A percentile compares a stretch with the other conserved stretches of the same genome.
Evolutionary conservation across 139 green algal species (phyloP).

Genomic region (Zygnema circumcarinatum): DNA sequence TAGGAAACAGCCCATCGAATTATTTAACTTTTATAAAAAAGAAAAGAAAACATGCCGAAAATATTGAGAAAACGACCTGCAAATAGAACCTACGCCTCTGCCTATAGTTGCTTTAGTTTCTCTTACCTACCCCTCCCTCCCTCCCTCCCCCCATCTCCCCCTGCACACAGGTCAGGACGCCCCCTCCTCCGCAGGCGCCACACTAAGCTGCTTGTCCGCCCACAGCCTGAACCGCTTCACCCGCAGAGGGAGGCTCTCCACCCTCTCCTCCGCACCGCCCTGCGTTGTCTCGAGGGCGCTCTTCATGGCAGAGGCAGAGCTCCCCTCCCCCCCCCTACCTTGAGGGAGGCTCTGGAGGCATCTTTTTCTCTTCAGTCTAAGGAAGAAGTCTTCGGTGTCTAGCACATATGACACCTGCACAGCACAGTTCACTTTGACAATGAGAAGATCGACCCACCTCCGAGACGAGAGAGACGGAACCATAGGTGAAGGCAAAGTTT

Average conservation of each 20-base stretch:
- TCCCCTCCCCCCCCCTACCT: background rate
- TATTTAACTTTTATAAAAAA: too few relatives aligned
- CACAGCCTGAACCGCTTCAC: conserved; percentile 13
- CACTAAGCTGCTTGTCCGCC: conserved; percentile 6
- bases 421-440: conserved; percentile 67
- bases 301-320: background rate
- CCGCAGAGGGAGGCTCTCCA: background rate
- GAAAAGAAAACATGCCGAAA: too few relatives aligned
- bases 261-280: too few relatives aligned
- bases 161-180: conserved; percentile 13
- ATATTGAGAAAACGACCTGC: too few relatives aligned
- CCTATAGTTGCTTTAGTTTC: background rate
- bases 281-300: background rate
- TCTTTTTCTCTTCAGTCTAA: conserved; percentile 54
- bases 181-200: background rate
- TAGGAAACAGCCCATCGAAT: too few relatives aligned
- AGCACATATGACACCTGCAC: conserved; percentile 86
- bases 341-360: background rate
- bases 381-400: conserved; percentile 92
- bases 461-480: background rate
- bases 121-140: background rate
- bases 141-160: background rate
- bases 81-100: background rate
- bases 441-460: background rate
- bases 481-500: too few relatives aligned